Base-by-base conservation (phyloP, 352 stramenopile genomes). In the Phytophthora palmivora region DNA sequence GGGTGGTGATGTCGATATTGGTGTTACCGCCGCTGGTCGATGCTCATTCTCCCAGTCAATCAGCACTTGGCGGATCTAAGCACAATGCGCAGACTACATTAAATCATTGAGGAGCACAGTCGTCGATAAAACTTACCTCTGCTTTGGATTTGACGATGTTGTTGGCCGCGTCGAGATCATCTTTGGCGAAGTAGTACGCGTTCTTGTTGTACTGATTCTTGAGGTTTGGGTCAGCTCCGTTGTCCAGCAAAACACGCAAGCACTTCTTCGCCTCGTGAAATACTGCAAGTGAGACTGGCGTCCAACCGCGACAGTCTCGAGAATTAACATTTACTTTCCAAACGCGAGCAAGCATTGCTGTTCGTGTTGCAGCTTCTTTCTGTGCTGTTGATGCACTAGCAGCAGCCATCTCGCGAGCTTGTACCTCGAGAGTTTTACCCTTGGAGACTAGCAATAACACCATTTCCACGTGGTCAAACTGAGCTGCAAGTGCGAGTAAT, bases 151-250 rank as follows among this genome's bases (percentile, higher is more conserved):
- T 94, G 34, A 96, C 76, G 2, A 97, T 76, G 47, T 92, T 92
- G 10, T 84, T 67, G 5, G 88, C 89, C 3, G 89, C 88, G 41
- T 97, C 91, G 15, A 97, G 52, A 18, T 96, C 86, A 46, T 97
- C 91, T 55, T 96, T 89, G 2, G 91, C 91, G 30, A 96, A 84
- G 58, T 96, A 90, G 39, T 90, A 96, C 0, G 88, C 87, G 43
- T 84, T 94, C 56, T 96, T 96, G 67, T 95, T 95, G 78, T 97
- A 97, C 48, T 91, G n/a, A 30, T 96, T 97, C 56, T 94, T n/a
- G n/a, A 97, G 69, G 28, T 70, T 87, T 7, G 91, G 91, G 43
- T 97, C 84, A 0, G 72, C 87, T 15, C 88, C 88, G 39, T 96
- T 76, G 16, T 92, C 73, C 9, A 97, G 72, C 18, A 97, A 51